These are phyloP conservation scores for Geotrichum siamense DNA, from an alignment of 1,139 yeast genomes.

Conservation along the genomic window DNA sequence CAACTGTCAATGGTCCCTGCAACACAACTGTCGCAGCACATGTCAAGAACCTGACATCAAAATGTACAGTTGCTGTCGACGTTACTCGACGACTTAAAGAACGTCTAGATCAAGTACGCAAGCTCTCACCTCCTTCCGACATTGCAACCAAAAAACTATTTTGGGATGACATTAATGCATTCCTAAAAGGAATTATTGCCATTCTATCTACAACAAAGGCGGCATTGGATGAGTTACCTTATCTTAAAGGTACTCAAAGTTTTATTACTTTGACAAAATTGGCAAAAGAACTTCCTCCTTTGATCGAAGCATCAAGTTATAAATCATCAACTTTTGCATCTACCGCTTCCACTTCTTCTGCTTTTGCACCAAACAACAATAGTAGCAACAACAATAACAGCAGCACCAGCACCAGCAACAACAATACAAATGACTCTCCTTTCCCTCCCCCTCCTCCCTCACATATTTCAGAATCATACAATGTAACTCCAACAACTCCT, in stretches of 20 bases:
- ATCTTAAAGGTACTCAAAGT: slow-evolving; percentile 70
- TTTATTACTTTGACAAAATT: slow-evolving; percentile 78
- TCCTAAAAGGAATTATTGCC: slow-evolving; percentile 74
- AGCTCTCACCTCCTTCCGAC: slow-evolving; percentile 21
- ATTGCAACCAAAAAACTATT: slow-evolving; percentile 54
- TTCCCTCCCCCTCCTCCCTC: slow-evolving; percentile 7
- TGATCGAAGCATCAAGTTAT: slow-evolving; percentile 58
- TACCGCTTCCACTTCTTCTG: slow-evolving; percentile 10
- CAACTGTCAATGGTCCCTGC: slow-evolving; percentile 44
- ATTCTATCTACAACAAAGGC: slow-evolving; percentile 77
- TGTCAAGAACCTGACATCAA: slow-evolving; percentile 68
- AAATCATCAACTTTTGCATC: slow-evolving; percentile 22
- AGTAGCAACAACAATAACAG: background rate
- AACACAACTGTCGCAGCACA: slow-evolving; percentile 45
- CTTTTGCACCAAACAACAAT: background rate
- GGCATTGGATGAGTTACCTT: slow-evolving; percentile 74
- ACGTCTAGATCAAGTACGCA: slow-evolving; percentile 39
- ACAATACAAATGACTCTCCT: slow-evolving; percentile 11
- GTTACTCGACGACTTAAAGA: slow-evolving; percentile 60
- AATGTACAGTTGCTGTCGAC: slow-evolving; percentile 77
- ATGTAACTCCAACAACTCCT: slow-evolving; percentile 31
- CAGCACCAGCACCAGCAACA: background rate
- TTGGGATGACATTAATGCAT: slow-evolving; percentile 82
- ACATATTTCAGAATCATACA: background rate
- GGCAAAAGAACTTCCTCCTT: slow-evolving; percentile 81